These are phyloP conservation scores for Berkeleyomyces rouxiae DNA, from an alignment of 2,329 filamentous ascomycete species.

Conservation along the genomic window DNA sequence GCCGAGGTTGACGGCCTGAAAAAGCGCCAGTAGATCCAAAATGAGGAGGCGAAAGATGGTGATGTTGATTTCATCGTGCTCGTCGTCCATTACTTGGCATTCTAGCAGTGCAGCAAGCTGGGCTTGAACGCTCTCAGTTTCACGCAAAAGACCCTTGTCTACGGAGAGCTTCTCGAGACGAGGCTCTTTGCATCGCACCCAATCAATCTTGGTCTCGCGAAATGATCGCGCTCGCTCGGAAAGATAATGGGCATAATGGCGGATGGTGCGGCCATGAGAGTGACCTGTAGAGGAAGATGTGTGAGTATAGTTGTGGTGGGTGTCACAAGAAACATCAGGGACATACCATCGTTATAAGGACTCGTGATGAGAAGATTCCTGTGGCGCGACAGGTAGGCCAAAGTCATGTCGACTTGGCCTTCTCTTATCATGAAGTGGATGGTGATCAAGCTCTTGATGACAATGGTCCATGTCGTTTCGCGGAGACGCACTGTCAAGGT, in stretches of 20 bases:
- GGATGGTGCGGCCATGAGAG: constrained; percentile 86
- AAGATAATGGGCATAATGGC: constrained; percentile 79
- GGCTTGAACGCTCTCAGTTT: constrained; percentile 79
- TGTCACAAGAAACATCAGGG: background rate
- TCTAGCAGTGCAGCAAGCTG: constrained; percentile 74
- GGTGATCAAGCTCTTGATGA: constrained; percentile 93
- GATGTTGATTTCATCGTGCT: constrained; percentile 92
- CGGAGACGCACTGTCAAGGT: constrained; percentile 74
- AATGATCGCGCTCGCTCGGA: constrained; percentile 67
- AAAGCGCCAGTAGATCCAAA: constrained; percentile 73
- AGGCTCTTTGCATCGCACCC: constrained; percentile 67
- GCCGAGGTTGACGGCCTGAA: constrained; percentile 90
- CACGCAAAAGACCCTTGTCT: constrained; percentile 79
- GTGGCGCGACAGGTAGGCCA: constrained; percentile 69
- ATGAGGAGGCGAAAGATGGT: constrained; percentile 86
- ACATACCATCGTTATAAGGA: constrained; percentile 78
- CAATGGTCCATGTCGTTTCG: constrained; percentile 98
- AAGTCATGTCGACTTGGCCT: constrained; percentile 73
- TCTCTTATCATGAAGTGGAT: constrained; percentile 96
- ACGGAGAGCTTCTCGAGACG: constrained; percentile 73
- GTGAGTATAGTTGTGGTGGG: background rate
- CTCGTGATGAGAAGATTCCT: constrained; percentile 74
- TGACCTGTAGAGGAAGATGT: constrained; percentile 43
- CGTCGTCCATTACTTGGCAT: constrained; percentile 74
- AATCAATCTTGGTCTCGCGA: constrained; percentile 73